Evolutionary conservation across 441 rosid genomes (phyloP).

Genomic region (Sinapis alba): DNA sequence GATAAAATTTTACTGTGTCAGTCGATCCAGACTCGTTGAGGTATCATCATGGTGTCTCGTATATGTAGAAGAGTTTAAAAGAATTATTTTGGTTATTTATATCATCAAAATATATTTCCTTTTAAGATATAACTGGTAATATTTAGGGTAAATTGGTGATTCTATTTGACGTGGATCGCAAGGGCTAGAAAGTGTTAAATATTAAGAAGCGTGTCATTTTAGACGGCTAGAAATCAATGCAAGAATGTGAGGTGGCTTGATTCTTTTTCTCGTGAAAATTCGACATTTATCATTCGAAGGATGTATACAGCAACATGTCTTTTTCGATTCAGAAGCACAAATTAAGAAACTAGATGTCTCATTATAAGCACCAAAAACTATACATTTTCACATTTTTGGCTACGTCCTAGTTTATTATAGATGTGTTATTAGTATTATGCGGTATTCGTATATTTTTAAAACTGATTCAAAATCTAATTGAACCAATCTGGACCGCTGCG

Average conservation of each 20-base stretch:
- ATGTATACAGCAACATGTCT: neutral
- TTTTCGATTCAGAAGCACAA: neutral
- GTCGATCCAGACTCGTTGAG: neutral
- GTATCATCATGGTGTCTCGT: too few relatives aligned
- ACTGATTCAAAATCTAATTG: conserved; percentile 9
- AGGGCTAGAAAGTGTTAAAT: neutral
- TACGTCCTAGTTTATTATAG: neutral
- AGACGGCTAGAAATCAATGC: conserved; percentile 1
- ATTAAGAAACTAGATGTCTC: neutral
- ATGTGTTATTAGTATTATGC: neutral
- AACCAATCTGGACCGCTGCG: conserved; percentile 24
- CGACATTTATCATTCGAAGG: neutral
- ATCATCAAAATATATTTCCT: too few relatives aligned
- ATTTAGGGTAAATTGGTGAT: neutral
- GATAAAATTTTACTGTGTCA: neutral
- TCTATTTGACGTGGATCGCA: neutral
- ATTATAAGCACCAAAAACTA: neutral
- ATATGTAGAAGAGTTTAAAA: too few relatives aligned
- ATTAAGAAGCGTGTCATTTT: neutral
- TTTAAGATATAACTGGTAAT: too few relatives aligned
- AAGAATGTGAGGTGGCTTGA: neutral
- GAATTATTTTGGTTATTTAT: too few relatives aligned
- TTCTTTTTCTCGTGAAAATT: neutral
- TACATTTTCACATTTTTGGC: neutral
- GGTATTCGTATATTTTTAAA: neutral